Evolutionary conservation across 352 stramenopile species (phyloP), one percentile per base, ranked within the genome.

Genomic region (Hyphochytrium catenoides): DNA sequence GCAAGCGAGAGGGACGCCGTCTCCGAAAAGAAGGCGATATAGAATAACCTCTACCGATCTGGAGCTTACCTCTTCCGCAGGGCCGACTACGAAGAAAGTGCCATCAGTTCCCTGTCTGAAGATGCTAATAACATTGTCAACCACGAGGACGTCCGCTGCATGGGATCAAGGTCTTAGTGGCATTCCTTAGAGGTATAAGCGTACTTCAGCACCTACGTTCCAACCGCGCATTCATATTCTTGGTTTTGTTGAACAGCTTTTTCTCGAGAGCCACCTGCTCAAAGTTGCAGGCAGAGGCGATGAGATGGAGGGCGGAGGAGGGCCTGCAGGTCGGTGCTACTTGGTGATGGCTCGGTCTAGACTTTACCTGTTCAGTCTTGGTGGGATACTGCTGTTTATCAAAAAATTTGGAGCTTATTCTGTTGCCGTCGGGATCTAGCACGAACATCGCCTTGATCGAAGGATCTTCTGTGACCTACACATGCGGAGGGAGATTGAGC

Each of bases 321-420:
- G n/a, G n/a, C n/a, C n/a, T n/a, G n/a, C n/a, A n/a, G n/a, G n/a
- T n/a, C n/a, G n/a, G n/a, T n/a, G n/a, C n/a, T n/a, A n/a, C n/a
- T n/a, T n/a, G n/a, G n/a, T n/a, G n/a, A n/a, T n/a, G n/a, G n/a
- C n/a, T n/a, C n/a, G n/a, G n/a, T n/a, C n/a, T n/a, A n/a, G n/a
- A n/a, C n/a, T n/a, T n/a, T n/a, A n/a, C n/a, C n/a, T n/a, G n/a
- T n/a, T n/a, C n/a, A 52, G 78, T 85, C 28, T 68, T 48, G 15
- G 67, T 65, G 41, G 64, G 64, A 47, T 82, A 82, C 47, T 64
- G 72, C 51, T 77, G 75, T 8, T 34, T 31, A 51, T 85, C 70
- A 39, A 86, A 89, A 59, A 86, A 87, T 62, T 89, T 89, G 51
- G 74, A 70, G 35, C 72, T 81, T 43, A 89, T 59, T 39, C 74